Evolutionary conservation across 2,329 filamentous ascomycete species (phyloP).

Genomic region (Penicillium sp.): DNA sequence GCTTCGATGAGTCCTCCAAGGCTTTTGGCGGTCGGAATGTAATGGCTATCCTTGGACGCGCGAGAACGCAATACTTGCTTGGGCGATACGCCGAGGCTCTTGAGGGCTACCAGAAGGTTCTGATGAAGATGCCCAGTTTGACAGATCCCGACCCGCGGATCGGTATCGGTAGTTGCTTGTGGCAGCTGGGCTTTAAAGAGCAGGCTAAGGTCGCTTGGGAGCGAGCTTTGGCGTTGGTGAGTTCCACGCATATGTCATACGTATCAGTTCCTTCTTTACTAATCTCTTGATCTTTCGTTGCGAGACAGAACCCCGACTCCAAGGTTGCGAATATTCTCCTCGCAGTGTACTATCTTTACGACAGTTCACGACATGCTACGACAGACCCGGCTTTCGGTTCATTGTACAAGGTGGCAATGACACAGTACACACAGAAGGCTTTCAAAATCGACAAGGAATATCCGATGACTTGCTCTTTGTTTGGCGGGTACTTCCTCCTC

Average conservation of each 20-base stretch:
- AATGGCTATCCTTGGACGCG: constrained; percentile 82
- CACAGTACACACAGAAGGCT: constrained; percentile 81
- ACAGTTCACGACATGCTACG: constrained; percentile 71
- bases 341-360: constrained; percentile 79
- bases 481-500: constrained; percentile 80
- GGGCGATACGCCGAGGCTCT: constrained; percentile 78
- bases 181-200: constrained; percentile 90
- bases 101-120: constrained; percentile 73
- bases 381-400: constrained; percentile 75
- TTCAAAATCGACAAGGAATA: constrained; percentile 89
- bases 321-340: constrained; percentile 86
- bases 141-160: constrained; percentile 91
- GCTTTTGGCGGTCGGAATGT: constrained; percentile 80
- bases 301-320: constrained; percentile 57
- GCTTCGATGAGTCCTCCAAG: constrained; percentile 86
- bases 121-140: constrained; percentile 76
- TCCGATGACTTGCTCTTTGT: constrained; percentile 80
- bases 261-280: too few relatives aligned
- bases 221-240: constrained; percentile 67
- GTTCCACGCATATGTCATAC: too few relatives aligned
- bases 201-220: constrained; percentile 88
- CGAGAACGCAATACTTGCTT: constrained; percentile 75
- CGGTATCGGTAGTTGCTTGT: constrained; percentile 92
- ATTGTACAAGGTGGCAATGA: constrained; percentile 88
- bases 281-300: background rate